Evolutionary conservation across 2,329 filamentous ascomycete species (phyloP), one percentile per base, ranked within the genome.

Genomic region (Lecanoromycetidae sp.): DNA sequence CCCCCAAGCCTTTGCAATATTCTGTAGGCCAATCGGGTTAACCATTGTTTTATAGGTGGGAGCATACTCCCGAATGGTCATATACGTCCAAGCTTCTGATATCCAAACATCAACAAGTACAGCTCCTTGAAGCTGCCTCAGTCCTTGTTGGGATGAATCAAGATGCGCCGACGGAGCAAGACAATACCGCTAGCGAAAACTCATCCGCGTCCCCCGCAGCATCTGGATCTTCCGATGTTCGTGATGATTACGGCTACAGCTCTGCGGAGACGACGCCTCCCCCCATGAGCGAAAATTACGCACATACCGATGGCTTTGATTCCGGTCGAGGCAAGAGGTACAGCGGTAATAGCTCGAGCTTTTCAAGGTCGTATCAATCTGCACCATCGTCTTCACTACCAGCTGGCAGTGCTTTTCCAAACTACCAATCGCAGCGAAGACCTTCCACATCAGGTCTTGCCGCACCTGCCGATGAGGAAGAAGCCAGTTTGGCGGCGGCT

Each of bases 21-120:
- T n/a, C n/a, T n/a, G n/a, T n/a, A n/a, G n/a, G n/a, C n/a, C n/a
- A n/a, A n/a, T n/a, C n/a, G n/a, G 60, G 57, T 66, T 50, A 25
- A 53, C 37, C 6, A 20, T 30, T n/a, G 20, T 26, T 26, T 52
- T 60, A 53, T 78, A 98, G 90, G 76, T 98, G 91, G 91, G 91
- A 98, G 71, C 91, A 98, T 69, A 94, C 93, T 65, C 90, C 91
- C 57, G 87, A 94, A 71, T 98, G 91, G 91, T 85, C 88, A 44
- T 82, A 83, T 64, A 98, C 91, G 47, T 96, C 91, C 58, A 96
- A 96, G 70, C 75, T 96, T 62, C 80, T 96, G 63, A 96, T 98
- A 59, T 96, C 90, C 58, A 98, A 98, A 75, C 91, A 98, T 66
- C 91, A 98, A 69, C 91, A 98, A 71, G 91, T 98, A 44, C 91